Base-by-base conservation (phyloP, 768 basidiomycete species). In the Rhizopogon roseolus region DNA sequence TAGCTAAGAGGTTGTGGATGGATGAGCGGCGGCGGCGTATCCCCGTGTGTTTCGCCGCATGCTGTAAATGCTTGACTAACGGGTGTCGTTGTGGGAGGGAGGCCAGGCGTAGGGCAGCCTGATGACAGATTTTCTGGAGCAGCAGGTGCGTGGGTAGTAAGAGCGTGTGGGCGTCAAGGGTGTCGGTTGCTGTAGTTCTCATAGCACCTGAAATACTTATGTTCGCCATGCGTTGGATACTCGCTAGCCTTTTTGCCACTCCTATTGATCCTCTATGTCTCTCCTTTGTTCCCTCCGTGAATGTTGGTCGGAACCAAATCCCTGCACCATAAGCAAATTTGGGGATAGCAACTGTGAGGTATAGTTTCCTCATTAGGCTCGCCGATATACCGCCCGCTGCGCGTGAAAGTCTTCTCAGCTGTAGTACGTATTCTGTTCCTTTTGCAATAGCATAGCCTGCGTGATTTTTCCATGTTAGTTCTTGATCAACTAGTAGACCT, bases 161-260 rank as follows among this genome's bases (percentile, higher is more conserved):
- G 13, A 52, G 8, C 0, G 59, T 19, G 14, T 60, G 57, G 0
- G 45, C 40, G 7, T 64, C 57, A 0, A 62, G 38, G 0, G 43
- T 44, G 19, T 68, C 63, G 0, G 51, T 50, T 0, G 63, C 53
- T 0, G 57, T 56, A 1, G 59, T 56, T 6, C 57, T 22, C 3
- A 64, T 41, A 0, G 62, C 63, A 0, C 61, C 59, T 13, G 64
- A 64, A 4, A 65, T 63, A 0, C 50, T 46, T 0, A 61, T 34
- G 0, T 59, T 50, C 0, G 62, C 69, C 0, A 43, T 27, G 0
- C 67, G 49, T 49, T 71, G 67, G 0, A 63, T 48, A 0, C 41
- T 34, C 1, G 40, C 16, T 3, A 29, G 29, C 9, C 9, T 29
- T 11, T 36, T 36, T 14, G 36, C 36, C 3, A 36, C 36, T 11